Conservation (phyloP, 2,329 filamentous ascomycete species). For the Nemania sp. region DNA sequence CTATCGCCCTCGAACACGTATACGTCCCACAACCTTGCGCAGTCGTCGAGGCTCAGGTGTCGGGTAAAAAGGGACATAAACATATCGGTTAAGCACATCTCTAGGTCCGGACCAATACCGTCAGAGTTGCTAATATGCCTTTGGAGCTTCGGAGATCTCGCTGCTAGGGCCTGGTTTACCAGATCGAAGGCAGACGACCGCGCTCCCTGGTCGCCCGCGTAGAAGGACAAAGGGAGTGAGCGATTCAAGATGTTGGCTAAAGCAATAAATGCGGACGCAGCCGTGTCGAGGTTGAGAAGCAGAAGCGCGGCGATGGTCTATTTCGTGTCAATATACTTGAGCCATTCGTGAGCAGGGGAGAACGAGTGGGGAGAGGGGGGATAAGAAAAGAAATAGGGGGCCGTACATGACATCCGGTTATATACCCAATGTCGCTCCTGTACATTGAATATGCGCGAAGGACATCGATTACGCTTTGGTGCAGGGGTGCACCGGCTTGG, state of each 20-base stretch:
- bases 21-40: conserved; percentile 81
- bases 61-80: conserved; percentile 75
- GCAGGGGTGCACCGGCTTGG: conserved; percentile 72
- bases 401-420: conserved; percentile 79
- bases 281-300: conserved; percentile 37
- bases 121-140: conserved; percentile 69
- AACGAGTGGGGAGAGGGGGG: background rate
- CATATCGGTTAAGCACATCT: conserved; percentile 68
- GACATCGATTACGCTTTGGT: conserved; percentile 76
- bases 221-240: conserved; percentile 70
- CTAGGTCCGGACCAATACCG: conserved; percentile 59
- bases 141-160: conserved; percentile 74
- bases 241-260: conserved; percentile 70
- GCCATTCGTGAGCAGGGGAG: background rate
- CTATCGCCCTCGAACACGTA: conserved; percentile 85
- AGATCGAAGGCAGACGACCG: conserved; percentile 77
- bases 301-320: conserved; percentile 74
- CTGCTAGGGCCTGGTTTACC: conserved; percentile 73
- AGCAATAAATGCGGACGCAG: conserved; percentile 36
- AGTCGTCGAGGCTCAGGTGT: conserved; percentile 75
- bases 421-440: conserved; percentile 82
- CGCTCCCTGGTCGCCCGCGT: conserved; percentile 75
- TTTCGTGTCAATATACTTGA: conserved; percentile 33
- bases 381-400: conserved; percentile 1
- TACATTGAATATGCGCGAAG: conserved; percentile 86